A percentile compares a stretch with the other conserved stretches of the same genome.
Conservation (phyloP, 2,329 filamentous ascomycete species). For the Trichoderma brevicompactum region DNA sequence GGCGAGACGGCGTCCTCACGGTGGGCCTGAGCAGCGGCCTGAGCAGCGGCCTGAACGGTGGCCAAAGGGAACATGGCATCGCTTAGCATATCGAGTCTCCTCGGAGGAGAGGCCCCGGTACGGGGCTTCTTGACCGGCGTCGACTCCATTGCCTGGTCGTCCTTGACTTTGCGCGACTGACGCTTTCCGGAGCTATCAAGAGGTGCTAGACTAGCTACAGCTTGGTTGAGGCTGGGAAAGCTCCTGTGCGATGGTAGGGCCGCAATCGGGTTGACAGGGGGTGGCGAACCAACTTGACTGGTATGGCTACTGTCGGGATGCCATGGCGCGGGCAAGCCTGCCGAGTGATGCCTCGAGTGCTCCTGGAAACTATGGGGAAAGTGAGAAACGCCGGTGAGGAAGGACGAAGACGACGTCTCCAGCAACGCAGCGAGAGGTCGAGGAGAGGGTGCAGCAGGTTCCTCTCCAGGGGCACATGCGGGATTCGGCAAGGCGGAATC, state of each 20-base stretch:
- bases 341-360: constrained; percentile 29
- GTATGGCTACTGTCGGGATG: constrained; percentile 28
- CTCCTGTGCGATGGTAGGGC: constrained; percentile 11
- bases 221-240: constrained; percentile 11
- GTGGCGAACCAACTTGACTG: constrained; percentile 28
- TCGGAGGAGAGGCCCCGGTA: constrained; percentile 52
- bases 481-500: constrained; percentile 4
- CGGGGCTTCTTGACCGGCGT: constrained; percentile 53
- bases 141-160: constrained; percentile 40
- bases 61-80: constrained; percentile 33
- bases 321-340: constrained; percentile 30
- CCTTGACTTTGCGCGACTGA: constrained; percentile 32
- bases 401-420: constrained; percentile 2
- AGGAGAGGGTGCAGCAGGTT: constrained; percentile 20
- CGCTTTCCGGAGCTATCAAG: constrained; percentile 37
- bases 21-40: constrained; percentile 13
- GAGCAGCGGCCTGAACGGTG: constrained; percentile 32
- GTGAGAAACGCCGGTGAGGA: neutral
- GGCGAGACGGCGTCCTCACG: constrained; percentile 52
- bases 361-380: constrained; percentile 20
- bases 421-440: neutral
- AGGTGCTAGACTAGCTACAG: constrained; percentile 30
- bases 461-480: constrained; percentile 1
- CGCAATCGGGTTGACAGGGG: neutral
- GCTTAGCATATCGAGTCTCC: constrained; percentile 49